These are phyloP conservation scores for Friedmanniomyces simplex DNA, from an alignment of 495 filamentous ascomycete species.

Conservation along the genomic window DNA sequence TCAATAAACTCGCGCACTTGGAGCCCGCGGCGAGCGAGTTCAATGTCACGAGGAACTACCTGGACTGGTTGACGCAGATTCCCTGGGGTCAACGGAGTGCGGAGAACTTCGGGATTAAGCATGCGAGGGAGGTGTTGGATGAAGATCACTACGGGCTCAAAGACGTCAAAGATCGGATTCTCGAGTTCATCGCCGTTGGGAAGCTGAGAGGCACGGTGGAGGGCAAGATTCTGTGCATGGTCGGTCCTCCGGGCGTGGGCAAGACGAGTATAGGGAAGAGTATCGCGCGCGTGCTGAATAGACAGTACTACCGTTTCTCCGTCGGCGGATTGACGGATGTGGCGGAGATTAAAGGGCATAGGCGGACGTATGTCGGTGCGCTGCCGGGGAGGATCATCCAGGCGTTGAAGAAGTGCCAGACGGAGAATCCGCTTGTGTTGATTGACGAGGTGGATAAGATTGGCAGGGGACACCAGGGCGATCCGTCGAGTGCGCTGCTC, in stretches of 20 bases:
- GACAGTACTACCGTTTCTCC: slow-evolving; percentile 96
- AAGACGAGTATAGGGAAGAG: slow-evolving; percentile 99
- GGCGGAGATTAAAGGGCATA: slow-evolving; percentile 98
- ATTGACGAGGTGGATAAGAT: slow-evolving; percentile 99
- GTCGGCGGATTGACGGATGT: slow-evolving; percentile 96
- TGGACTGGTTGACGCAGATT: slow-evolving; percentile 97
- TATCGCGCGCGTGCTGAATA: slow-evolving; percentile 85
- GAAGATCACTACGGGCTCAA: slow-evolving; percentile 97
- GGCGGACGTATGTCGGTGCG: slow-evolving; percentile 93
- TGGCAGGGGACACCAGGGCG: slow-evolving; percentile 87
- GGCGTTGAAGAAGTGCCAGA: slow-evolving; percentile 97
- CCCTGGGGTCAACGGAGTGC: slow-evolving; percentile 94
- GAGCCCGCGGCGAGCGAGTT: slow-evolving; percentile 95
- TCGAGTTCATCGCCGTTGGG: slow-evolving; percentile 97
- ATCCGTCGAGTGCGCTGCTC: slow-evolving; percentile 90
- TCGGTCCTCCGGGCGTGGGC: slow-evolving; percentile 90
- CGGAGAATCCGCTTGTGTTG: slow-evolving; percentile 90
- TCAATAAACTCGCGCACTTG: slow-evolving; percentile 90
- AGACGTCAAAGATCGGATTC: slow-evolving; percentile 96
- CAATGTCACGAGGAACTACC: slow-evolving; percentile 97
- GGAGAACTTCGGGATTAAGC: slow-evolving; percentile 89
- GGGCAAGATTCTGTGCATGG: slow-evolving; percentile 97
- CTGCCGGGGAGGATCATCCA: slow-evolving; percentile 95
- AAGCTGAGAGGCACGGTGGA: slow-evolving; percentile 96
- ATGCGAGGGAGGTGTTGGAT: slow-evolving; percentile 83